A percentile compares a stretch with the other conserved stretches of the same genome.
Conservation (phyloP, 257 asterid genomes). For the Solanum lycopersicoides region DNA sequence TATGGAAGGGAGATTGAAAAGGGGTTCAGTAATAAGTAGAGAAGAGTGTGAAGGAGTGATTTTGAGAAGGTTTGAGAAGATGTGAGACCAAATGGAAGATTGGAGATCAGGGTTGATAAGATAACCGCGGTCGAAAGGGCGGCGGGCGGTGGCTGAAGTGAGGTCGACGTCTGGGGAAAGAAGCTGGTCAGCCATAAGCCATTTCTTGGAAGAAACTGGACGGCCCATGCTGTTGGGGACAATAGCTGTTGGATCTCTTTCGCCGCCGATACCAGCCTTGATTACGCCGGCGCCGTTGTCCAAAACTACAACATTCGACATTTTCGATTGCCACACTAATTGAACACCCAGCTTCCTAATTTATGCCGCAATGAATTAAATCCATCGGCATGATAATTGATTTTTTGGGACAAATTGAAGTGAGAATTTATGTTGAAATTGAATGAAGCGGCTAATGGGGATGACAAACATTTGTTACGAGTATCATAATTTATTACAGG, state of each 20-base stretch:
- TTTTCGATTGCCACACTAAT: not conserved
- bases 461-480: too few relatives aligned
- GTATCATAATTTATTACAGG: too few relatives aligned
- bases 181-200: slow-evolving; percentile 75
- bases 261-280: slow-evolving; percentile 89
- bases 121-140: slow-evolving; percentile 91
- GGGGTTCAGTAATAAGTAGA: slow-evolving; percentile 82
- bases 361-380: not conserved
- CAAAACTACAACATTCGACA: slow-evolving; percentile 70
- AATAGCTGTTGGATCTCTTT: slow-evolving; percentile 66
- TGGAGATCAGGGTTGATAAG: slow-evolving; percentile 89
- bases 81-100: slow-evolving; percentile 70
- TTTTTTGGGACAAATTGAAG: too few relatives aligned
- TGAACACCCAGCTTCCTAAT: not conserved
- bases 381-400: too few relatives aligned
- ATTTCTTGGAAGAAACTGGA: slow-evolving; percentile 75
- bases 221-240: slow-evolving; percentile 91
- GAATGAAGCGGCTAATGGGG: too few relatives aligned
- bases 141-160: slow-evolving; percentile 93
- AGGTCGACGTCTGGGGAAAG: slow-evolving; percentile 80
- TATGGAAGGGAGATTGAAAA: slow-evolving; percentile 75
- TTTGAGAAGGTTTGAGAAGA: slow-evolving; percentile 61
- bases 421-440: too few relatives aligned
- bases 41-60: slow-evolving; percentile 53
- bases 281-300: slow-evolving; percentile 93